Percentiles rank a stretch among this genome's conserved stretches.
phyloP scores from a whole-genome alignment of 2,329 filamentous ascomycete species.

The Monilinia aucupariae region DNA sequence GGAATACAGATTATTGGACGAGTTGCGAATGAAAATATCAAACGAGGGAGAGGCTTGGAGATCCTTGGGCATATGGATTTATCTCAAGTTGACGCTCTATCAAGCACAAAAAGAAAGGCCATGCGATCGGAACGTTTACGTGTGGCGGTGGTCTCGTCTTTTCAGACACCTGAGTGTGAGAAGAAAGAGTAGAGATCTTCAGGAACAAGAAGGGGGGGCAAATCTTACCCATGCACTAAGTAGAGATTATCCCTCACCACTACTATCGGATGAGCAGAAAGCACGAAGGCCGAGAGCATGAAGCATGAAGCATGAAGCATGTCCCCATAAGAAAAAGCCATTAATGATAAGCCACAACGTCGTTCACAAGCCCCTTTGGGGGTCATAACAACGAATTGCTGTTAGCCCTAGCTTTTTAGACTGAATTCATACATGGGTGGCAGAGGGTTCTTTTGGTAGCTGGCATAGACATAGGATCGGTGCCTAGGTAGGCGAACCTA shows the following conservation, averaged over 20 bases:
- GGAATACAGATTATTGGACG: not conserved
- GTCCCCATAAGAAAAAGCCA: not conserved
- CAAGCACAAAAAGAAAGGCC: not conserved
- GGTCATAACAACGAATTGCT: not conserved
- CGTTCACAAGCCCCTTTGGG: not conserved
- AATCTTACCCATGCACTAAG: not conserved
- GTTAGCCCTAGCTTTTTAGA: not conserved
- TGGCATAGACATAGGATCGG: not conserved
- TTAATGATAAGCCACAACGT: constrained; percentile 6
- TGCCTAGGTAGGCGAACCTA: not conserved
- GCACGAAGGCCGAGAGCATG: not conserved
- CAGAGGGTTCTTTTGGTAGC: not conserved
- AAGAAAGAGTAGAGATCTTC: constrained; percentile 15
- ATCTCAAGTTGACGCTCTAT: constrained; percentile 4
- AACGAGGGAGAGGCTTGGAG: not conserved
- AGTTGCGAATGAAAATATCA: not conserved
- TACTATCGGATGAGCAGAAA: not conserved
- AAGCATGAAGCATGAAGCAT: not conserved
- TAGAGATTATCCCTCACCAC: not conserved
- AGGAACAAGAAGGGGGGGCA: constrained; percentile 12
- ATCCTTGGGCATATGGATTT: not conserved
- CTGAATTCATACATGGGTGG: not conserved
- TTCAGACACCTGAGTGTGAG: not conserved
- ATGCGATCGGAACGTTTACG: constrained; percentile 1
- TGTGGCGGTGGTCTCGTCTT: constrained; percentile 7